Base-by-base conservation (phyloP, 2,329 filamentous ascomycete species). In the Thelonectria rubi region DNA sequence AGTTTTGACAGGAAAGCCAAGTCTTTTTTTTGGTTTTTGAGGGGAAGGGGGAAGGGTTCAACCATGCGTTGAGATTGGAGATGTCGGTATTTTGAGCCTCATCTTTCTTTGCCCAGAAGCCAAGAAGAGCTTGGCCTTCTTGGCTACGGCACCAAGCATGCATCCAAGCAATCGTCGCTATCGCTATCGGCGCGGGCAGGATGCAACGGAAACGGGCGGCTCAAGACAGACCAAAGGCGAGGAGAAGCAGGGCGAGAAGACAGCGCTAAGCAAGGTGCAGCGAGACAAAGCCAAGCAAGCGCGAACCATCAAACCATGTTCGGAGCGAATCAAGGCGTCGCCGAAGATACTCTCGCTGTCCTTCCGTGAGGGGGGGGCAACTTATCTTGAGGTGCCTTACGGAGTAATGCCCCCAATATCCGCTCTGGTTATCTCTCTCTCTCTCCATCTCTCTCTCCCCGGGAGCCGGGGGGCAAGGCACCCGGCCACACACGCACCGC, bases 311-410 rank as follows among this genome's bases (percentile, higher is more conserved):
- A 14, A 37, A 37, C 60, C 59, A 43, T 21, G 61, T 17, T 15
- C 12, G 18, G 11, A 15, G 21, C 62, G 60, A 66, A 66, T 68
- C 58, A 68, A 71, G 66, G 68, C 63, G 30, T 59, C 47, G 60
- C 68, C 69, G 65, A 69, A 62, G 60, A 65, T 48, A 61, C 50
- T 32, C 34, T 30, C 11, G 34, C 26, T 20, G 47, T 49, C 14
- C 34, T 37, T 15, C 34, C 15, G 11, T 14, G 34, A 37, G 15
- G 34, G 34, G 34, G 34, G 34, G 26, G n/a, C n/a, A 30, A 30
- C 26, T 30, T 30, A 30, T 30, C 26, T 30, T 30, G 26, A 30
- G n/a, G n/a, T n/a, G n/a, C n/a, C n/a, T n/a, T n/a, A n/a, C n/a
- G n/a, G n/a, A n/a, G n/a, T n/a, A n/a, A 30, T 7, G 26, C 26